phyloP scores from a whole-genome alignment of 441 rosid genomes.

The Jatropha multifida region DNA sequence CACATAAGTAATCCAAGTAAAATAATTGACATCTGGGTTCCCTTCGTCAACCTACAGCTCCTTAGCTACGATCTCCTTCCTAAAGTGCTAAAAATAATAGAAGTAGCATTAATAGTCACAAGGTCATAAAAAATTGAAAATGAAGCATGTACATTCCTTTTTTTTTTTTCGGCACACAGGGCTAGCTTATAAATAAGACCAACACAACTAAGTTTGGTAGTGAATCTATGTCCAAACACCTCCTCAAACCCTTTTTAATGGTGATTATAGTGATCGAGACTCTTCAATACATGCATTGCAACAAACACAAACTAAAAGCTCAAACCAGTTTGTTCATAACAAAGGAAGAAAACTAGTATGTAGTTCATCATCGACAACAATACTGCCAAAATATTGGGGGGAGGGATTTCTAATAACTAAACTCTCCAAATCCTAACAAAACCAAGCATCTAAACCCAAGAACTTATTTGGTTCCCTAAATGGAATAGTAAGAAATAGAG shows the following conservation, averaged over 20 bases:
- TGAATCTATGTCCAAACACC: slow-evolving; percentile 79
- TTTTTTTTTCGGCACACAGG: background rate
- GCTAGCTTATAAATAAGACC: slow-evolving; percentile 46
- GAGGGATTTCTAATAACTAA: background rate
- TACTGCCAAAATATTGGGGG: too few relatives aligned
- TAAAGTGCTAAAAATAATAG: slow-evolving; percentile 59
- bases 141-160: background rate
- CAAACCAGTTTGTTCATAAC: background rate
- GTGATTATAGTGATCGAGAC: slow-evolving; percentile 69
- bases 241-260: slow-evolving; percentile 50
- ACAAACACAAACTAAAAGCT: background rate
- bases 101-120: background rate
- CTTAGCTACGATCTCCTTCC: slow-evolving; percentile 79
- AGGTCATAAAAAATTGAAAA: background rate
- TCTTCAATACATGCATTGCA: slow-evolving; percentile 58
- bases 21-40: slow-evolving; percentile 55
- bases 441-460: background rate
- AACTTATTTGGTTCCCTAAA: too few relatives aligned
- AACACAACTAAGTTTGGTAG: slow-evolving; percentile 78
- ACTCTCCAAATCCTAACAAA: background rate
- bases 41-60: slow-evolving; percentile 73
- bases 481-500: too few relatives aligned
- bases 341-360: background rate
- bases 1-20: too few relatives aligned
- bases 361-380: too few relatives aligned